Conservation (phyloP, 2,329 filamentous ascomycete species). For the Beauveria bassiana region DNA sequence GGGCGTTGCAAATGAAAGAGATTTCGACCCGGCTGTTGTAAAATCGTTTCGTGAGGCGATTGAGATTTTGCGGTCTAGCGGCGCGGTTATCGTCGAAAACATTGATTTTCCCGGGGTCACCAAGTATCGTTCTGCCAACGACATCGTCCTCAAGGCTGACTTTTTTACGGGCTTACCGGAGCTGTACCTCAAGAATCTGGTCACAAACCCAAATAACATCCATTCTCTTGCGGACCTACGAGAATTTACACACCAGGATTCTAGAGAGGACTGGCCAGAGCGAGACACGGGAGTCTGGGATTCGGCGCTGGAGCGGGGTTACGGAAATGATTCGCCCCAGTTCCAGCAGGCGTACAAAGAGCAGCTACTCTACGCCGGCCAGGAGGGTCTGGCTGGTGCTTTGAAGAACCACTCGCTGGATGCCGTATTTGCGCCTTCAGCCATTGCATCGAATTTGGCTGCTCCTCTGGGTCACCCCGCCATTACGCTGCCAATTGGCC, state of each 20-base stretch:
- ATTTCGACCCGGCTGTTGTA: conserved; percentile 18
- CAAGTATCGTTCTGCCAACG: conserved; percentile 20
- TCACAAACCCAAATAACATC: conserved; percentile 47
- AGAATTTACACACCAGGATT: conserved; percentile 43
- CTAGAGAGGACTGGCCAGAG: conserved; percentile 47
- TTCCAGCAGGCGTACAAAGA: conserved; percentile 50
- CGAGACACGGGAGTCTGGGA: conserved; percentile 52
- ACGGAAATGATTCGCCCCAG: conserved; percentile 44
- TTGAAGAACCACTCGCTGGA: conserved; percentile 46
- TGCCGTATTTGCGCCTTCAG: conserved; percentile 47
- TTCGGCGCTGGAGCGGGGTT: conserved; percentile 40
- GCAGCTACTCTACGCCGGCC: conserved; percentile 45
- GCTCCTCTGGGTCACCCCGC: conserved; percentile 52
- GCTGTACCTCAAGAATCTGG: conserved; percentile 44
- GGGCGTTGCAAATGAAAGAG: conserved; percentile 28
- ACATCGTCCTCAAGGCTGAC: conserved; percentile 48
- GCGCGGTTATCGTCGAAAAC: conserved; percentile 51
- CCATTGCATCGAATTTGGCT: conserved; percentile 36
- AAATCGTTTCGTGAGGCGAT: conserved; percentile 49
- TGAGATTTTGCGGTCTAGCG: conserved; percentile 41
- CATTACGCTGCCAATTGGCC: conserved; percentile 54
- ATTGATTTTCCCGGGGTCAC: conserved; percentile 40
- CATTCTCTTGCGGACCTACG: conserved; percentile 38
- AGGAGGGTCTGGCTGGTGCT: conserved; percentile 50
- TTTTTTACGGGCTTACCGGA: conserved; percentile 45